Evolutionary conservation across 208 protist genomes (phyloP), one percentile per base, ranked within the genome.

Genomic region (Leishmania martiniquensis): DNA sequence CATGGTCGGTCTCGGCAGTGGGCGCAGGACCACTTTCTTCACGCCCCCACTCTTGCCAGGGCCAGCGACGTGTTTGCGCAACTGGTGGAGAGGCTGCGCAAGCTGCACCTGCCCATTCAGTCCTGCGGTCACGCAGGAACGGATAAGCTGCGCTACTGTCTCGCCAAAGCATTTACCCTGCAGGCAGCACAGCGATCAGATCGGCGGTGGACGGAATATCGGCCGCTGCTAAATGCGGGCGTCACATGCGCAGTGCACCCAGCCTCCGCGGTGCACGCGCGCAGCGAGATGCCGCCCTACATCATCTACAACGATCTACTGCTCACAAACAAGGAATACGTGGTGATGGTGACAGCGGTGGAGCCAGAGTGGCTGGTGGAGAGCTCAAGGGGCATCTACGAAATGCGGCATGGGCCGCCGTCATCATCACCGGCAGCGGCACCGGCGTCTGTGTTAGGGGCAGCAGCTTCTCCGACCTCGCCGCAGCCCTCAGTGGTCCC

Each of bases 221-320:
- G 98, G 4, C 99, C 99, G 66, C 87, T 99, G 85, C 91, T 99
- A 51, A 99, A 96, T 62, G 86, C 85, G 0, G 98, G 98, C 63
- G 98, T 99, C 75, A 88, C 92, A 29, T 99, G 98, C 79, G 85
- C 93, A 65, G 84, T 99, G 52, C 99, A 99, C 92, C 99, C 99
- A 6, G 98, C 98, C 39, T 99, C 93, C 42, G 97, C 99, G 0
- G 85, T 99, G 10, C 99, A 96, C 90, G 95, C 97, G 20, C 81
- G 98, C 32, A 98, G 97, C 32, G 93, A 94, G 75, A 98, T 98
- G 77, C 98, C 98, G 13, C 98, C 99, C 71, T 99, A 99, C 82
- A 93, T 99, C 52, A 90, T 99, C 13, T 99, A 99, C 90, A 98
- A 99, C 75, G 99, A 99, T 80, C 92, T 99, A 0, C 88, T 99